phyloP scores from a whole-genome alignment of 2,329 filamentous ascomycete genomes.

The Verticillium isaacii region DNA sequence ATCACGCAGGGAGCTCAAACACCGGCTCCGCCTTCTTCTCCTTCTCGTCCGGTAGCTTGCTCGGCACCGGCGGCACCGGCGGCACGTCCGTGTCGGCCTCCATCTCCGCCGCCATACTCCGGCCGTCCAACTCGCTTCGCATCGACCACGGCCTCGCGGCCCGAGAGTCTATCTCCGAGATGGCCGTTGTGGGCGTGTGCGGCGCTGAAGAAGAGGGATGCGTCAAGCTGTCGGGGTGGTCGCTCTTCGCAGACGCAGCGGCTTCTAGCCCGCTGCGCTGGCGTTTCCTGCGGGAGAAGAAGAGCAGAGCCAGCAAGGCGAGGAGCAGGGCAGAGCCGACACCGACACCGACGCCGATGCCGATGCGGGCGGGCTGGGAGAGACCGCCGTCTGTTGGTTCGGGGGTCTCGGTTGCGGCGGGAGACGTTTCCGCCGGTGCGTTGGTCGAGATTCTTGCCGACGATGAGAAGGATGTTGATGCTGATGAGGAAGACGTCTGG shows the following conservation, averaged over 20 bases:
- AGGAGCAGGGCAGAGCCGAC: slow-evolving; percentile 15
- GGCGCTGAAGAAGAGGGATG: slow-evolving; percentile 1
- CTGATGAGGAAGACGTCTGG: neutral
- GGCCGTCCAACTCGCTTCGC: slow-evolving; percentile 13
- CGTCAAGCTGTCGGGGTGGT: neutral
- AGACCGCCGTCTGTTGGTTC: slow-evolving; percentile 6
- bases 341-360: slow-evolving; percentile 15
- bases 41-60: neutral
- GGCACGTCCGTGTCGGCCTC: neutral
- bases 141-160: slow-evolving; percentile 16
- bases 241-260: neutral
- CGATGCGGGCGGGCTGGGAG: slow-evolving; percentile 17
- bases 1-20: neutral
- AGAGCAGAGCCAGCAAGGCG: slow-evolving; percentile 12
- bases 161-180: slow-evolving; percentile 14
- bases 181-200: slow-evolving; percentile 1
- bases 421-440: neutral
- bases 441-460: neutral
- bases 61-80: neutral
- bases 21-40: neutral
- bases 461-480: slow-evolving; percentile 1
- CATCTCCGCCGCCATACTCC: slow-evolving; percentile 1
- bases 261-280: neutral
- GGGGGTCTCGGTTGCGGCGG: neutral
- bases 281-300: slow-evolving; percentile 11